Evolutionary conservation across 345 rosid genomes (phyloP).

Genomic region (Eucalyptus victrix): DNA sequence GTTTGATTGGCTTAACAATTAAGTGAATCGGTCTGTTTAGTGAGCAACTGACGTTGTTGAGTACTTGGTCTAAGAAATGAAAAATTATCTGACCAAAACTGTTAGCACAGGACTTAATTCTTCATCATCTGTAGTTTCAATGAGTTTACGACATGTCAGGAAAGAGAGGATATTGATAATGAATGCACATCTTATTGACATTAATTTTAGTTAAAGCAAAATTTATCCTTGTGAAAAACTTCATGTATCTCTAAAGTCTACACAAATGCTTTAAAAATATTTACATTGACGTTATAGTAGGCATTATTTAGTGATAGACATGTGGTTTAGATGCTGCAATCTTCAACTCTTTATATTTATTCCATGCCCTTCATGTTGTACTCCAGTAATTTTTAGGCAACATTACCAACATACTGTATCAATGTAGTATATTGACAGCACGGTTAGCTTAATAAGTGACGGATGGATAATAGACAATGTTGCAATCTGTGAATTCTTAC

Average conservation of each 20-base stretch:
- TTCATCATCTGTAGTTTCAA: neutral
- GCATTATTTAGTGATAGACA: neutral
- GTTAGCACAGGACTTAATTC: neutral
- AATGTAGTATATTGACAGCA: neutral
- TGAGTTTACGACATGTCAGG: neutral
- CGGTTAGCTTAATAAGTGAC: neutral
- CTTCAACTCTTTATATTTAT: neutral
- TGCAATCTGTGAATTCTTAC: neutral
- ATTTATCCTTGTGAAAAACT: neutral
- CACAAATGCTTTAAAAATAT: neutral
- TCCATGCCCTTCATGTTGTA: neutral
- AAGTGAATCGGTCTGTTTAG: neutral
- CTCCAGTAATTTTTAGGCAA: neutral
- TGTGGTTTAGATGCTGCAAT: neutral
- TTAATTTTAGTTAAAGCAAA: neutral
- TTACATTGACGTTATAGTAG: neutral
- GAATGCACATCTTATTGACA: neutral
- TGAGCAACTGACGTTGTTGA: neutral
- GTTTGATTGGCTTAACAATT: neutral
- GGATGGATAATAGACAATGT: neutral
- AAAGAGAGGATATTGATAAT: neutral
- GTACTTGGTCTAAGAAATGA: neutral
- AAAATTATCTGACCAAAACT: neutral
- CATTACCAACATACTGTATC: neutral
- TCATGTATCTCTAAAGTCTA: neutral